A percentile compares a stretch with the other conserved stretches of the same genome.
Evolutionary conservation across 1,284 basidiomycete species (phyloP).

Genomic region (Ganoderma multipileum): DNA sequence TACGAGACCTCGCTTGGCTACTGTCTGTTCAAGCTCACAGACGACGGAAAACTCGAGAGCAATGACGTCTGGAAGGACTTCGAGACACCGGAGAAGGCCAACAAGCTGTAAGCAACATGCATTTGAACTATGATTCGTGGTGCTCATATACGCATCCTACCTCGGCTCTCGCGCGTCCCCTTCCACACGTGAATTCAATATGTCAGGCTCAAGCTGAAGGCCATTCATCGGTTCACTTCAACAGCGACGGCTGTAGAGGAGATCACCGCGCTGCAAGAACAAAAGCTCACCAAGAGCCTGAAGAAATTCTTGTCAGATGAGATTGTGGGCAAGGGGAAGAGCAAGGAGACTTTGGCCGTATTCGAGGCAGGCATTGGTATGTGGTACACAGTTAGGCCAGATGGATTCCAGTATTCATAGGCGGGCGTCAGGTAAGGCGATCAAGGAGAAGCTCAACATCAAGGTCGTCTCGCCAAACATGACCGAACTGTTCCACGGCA

Average conservation of each 20-base stretch:
- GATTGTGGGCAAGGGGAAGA: slow-evolving; percentile 87
- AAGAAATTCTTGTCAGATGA: slow-evolving; percentile 95
- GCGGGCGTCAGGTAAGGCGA: slow-evolving; percentile 49
- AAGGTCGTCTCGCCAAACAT: slow-evolving; percentile 73
- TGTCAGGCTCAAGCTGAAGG: slow-evolving; percentile 88
- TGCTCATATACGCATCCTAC: not conserved
- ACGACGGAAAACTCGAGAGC: slow-evolving; percentile 87
- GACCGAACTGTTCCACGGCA: slow-evolving; percentile 94
- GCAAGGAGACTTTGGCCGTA: slow-evolving; percentile 88
- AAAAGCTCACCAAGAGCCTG: slow-evolving; percentile 91
- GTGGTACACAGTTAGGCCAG: slow-evolving; percentile 33
- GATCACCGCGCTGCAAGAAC: slow-evolving; percentile 90
- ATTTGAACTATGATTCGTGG: not conserved
- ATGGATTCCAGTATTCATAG: not conserved
- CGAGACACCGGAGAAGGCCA: slow-evolving; percentile 89
- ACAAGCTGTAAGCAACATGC: slow-evolving; percentile 75
- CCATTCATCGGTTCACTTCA: slow-evolving; percentile 95
- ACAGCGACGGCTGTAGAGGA: slow-evolving; percentile 99
- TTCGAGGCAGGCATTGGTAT: slow-evolving; percentile 91
- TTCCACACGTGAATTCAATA: slow-evolving; percentile 8
- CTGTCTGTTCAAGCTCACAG: slow-evolving; percentile 96
- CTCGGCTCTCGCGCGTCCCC: not conserved
- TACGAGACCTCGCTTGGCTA: slow-evolving; percentile 93
- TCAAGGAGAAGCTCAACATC: slow-evolving; percentile 94
- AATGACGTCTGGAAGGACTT: slow-evolving; percentile 93